Conservation (phyloP, 2,329 filamentous ascomycete genomes). For the Fusarium anguioides region DNA sequence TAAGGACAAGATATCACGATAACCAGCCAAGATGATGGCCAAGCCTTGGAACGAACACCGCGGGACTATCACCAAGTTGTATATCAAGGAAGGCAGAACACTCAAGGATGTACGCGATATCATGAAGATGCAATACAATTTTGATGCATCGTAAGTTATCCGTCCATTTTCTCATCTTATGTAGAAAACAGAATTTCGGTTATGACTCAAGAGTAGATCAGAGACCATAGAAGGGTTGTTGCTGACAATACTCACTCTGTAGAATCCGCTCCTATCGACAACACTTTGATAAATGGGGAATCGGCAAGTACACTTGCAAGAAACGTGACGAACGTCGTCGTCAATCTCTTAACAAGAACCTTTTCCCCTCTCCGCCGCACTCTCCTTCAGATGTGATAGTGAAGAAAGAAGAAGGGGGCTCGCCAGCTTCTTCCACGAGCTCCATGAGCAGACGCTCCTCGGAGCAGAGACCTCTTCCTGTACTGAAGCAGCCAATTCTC, state of each 20-base stretch:
- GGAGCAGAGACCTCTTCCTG: constrained; percentile 33
- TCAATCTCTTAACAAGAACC: constrained; percentile 2
- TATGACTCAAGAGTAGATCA: not conserved
- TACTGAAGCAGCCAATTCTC: constrained; percentile 6
- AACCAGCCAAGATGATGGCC: constrained; percentile 52
- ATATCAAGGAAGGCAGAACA: constrained; percentile 54
- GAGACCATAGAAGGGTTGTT: not conserved
- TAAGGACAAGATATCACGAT: not conserved
- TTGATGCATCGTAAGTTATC: constrained; percentile 56
- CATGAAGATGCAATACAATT: constrained; percentile 54
- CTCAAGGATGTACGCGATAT: constrained; percentile 55
- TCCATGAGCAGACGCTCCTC: constrained; percentile 28
- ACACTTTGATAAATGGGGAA: constrained; percentile 58
- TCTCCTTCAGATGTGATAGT: constrained; percentile 15
- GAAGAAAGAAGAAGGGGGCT: not conserved
- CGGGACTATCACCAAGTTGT: constrained; percentile 52
- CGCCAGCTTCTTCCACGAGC: constrained; percentile 25
- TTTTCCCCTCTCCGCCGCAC: constrained; percentile 34
- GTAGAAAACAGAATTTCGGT: not conserved
- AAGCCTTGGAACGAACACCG: constrained; percentile 57
- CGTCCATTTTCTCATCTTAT: not conserved
- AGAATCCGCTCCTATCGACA: constrained; percentile 61
- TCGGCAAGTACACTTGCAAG: constrained; percentile 61
- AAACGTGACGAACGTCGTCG: constrained; percentile 41
- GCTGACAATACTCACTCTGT: not conserved